Evolutionary conservation across 371 early-diverging fungal genomes (phyloP).

Genomic region (Rhizopus sp.): DNA sequence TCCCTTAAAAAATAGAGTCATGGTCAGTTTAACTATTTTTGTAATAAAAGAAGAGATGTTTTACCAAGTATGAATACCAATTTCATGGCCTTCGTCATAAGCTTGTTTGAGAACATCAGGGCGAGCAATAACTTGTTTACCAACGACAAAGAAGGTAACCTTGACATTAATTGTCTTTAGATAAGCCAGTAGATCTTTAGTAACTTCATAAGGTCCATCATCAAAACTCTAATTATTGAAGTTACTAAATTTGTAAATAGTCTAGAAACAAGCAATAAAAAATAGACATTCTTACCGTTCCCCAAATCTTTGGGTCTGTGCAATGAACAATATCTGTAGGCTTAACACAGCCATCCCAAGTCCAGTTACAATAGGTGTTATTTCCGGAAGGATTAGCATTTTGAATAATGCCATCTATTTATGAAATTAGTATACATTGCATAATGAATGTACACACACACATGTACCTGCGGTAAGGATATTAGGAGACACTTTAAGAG

Average conservation of each 20-base stretch:
- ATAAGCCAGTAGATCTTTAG: conserved; percentile 34
- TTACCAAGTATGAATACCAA: conserved; percentile 61
- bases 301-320: conserved; percentile 46
- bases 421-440: not conserved
- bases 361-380: conserved; percentile 57
- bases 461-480: conserved; percentile 22
- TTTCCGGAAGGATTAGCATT: conserved; percentile 29
- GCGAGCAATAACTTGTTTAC: conserved; percentile 46
- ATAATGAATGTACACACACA: not conserved
- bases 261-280: not conserved
- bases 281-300: conserved; percentile 18
- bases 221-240: conserved; percentile 30
- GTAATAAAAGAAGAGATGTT: conserved; percentile 4
- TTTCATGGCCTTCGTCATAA: conserved; percentile 52
- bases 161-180: conserved; percentile 34
- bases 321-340: conserved; percentile 55
- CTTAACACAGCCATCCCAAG: conserved; percentile 50
- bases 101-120: conserved; percentile 45
- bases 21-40: not conserved
- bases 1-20: conserved; percentile 32
- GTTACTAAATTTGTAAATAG: not conserved
- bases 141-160: conserved; percentile 59
- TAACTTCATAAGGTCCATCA: conserved; percentile 43
- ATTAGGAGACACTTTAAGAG: conserved; percentile 23
- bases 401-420: conserved; percentile 24